Base-by-base conservation (phyloP, 2,329 filamentous ascomycete species). In the Beauveria australis region DNA sequence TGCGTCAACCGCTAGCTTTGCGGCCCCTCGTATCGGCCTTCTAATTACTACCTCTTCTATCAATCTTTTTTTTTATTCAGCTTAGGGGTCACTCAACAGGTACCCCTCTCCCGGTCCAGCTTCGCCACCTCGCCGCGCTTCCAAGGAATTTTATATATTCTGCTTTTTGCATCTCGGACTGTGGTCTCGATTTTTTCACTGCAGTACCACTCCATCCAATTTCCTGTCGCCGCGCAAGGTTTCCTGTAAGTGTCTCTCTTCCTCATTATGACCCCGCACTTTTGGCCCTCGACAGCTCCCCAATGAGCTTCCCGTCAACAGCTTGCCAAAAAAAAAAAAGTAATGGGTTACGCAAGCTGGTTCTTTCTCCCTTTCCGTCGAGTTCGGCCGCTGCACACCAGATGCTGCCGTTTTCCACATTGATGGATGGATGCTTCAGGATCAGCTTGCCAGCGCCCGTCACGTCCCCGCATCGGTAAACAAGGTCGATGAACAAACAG, bases 101-200 rank as follows among this genome's bases (percentile, higher is more conserved):
- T 59, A 59, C 56, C 56, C 56, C 56, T 59, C 56, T 52, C 52
- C 56, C 33, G 30, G 19, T 18, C 44, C 44, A 37, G 22, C 55
- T 3, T 22, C 37, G 24, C 16, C 56, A 52, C 56, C 19, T 52
- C 56, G 18, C 26, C n/a, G 30, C 37, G 19, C 33, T n/a, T 24
- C 10, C 37, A 12, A 37, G n/a, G 24, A 59, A 24, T 44, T 33
- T 5, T 16, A 9, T n/a, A 48, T 37, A 19, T 6, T 51, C n/a
- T 51, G 3, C 9, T 24, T 16, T 9, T 24, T 30, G 30, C 55
- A 58, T 51, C 22, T 41, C 46, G 26, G 33, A 28, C 3, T 47
- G 41, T 30, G 28, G 12, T 41, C 6, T 41, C 10, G 22, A 19
- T 10, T 22, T 22, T 9, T 41, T 43, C 22, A 7, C 22, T 41